These are phyloP conservation scores for Herpetospermum pedunculosum DNA, from an alignment of 306 rosid species.

Conservation along the genomic window DNA sequence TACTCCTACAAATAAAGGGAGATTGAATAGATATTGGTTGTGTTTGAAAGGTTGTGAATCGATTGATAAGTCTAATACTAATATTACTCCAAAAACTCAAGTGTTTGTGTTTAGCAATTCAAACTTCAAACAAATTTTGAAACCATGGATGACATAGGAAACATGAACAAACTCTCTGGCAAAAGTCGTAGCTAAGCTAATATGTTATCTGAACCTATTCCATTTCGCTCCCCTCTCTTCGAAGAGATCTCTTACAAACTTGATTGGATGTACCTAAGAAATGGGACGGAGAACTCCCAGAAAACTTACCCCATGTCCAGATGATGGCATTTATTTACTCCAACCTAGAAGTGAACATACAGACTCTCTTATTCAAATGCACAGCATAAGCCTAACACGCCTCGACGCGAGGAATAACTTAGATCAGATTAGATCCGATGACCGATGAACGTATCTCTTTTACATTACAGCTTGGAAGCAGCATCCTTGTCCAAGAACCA, in stretches of 20 bases:
- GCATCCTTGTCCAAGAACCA: constrained; percentile 91
- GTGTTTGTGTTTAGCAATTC: background rate
- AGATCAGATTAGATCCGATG: background rate
- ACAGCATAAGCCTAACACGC: background rate
- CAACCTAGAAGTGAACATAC: background rate
- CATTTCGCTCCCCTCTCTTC: background rate
- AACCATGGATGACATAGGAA: background rate
- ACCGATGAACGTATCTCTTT: background rate
- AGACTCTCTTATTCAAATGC: background rate
- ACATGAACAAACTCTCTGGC: background rate
- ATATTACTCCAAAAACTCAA: background rate
- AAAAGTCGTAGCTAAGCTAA: background rate
- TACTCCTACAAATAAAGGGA: too few species aligned
- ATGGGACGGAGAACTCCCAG: background rate
- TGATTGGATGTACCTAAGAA: background rate
- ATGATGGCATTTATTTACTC: background rate
- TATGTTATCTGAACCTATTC: background rate
- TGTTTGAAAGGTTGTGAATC: too few species aligned
- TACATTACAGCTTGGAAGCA: constrained; percentile 61
- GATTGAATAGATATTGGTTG: too few species aligned
- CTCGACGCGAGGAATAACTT: background rate
- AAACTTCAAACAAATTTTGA: background rate
- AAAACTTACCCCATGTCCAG: background rate
- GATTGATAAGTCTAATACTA: too few species aligned
- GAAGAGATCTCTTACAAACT: background rate